phyloP scores from a whole-genome alignment of 139 green algal genomes.

The Pedinophyceae sp. region DNA sequence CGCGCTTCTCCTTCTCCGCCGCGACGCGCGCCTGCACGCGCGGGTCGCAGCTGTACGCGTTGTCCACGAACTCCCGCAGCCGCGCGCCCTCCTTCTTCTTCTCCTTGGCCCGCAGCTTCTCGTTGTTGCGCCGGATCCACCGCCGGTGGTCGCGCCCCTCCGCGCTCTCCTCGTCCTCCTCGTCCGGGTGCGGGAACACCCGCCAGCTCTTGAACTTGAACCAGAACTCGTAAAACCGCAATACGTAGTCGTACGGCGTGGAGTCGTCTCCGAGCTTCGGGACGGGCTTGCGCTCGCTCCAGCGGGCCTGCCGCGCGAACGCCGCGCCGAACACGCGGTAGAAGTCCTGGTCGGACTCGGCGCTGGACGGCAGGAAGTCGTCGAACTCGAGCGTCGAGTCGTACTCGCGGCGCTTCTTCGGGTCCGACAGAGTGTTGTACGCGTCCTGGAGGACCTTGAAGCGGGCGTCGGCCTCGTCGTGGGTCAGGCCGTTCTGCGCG shows the following conservation, averaged over 20 bases:
- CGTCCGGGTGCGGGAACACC: conserved; percentile 89
- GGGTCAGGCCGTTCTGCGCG: conserved; percentile 14
- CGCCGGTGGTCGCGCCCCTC: conserved; percentile 66
- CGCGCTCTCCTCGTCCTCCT: conserved; percentile 78
- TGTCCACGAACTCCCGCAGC: conserved; percentile 78
- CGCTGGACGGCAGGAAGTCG: conserved; percentile 66
- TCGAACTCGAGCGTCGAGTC: conserved; percentile 91
- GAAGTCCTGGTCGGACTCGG: conserved; percentile 60
- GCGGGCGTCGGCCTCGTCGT: conserved; percentile 40
- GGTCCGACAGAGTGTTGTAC: conserved; percentile 70
- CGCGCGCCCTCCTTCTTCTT: conserved; percentile 86
- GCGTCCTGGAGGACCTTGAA: conserved; percentile 77
- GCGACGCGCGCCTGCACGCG: conserved; percentile 50
- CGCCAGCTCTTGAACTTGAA: conserved; percentile 77
- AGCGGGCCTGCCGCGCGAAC: conserved; percentile 77
- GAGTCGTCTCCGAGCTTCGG: conserved; percentile 23
- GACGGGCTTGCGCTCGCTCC: conserved; percentile 45
- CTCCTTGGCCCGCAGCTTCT: conserved; percentile 75
- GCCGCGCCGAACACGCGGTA: conserved; percentile 82
- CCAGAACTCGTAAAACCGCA: conserved; percentile 94
- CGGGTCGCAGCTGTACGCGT: conserved; percentile 62
- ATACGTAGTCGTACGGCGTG: conserved; percentile 24
- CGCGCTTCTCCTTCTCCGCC: conserved; percentile 27
- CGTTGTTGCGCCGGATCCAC: conserved; percentile 72
- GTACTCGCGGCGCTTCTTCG: conserved; percentile 61